A percentile compares a stretch with the other conserved stretches of the same genome.
Conservation (phyloP, 73 alveolate species). For the Paramecium tetraurelia region DNA sequence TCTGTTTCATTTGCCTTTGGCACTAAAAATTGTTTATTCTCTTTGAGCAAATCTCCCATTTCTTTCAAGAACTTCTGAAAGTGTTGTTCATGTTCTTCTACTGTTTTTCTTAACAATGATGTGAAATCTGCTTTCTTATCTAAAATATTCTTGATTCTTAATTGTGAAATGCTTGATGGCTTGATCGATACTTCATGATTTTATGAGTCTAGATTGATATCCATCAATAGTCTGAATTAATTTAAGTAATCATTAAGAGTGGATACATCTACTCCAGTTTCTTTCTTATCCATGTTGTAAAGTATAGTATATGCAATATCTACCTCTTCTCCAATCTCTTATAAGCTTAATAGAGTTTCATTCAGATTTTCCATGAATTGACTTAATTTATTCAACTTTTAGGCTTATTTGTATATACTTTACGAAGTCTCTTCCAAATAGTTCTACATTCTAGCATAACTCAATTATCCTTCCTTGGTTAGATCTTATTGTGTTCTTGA, state of each 20-base stretch:
- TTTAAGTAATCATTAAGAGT: background rate
- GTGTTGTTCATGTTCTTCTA: conserved; percentile 44
- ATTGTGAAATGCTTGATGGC: background rate
- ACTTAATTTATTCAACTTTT: background rate
- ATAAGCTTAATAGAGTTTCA: conserved; percentile 16
- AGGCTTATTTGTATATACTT: conserved; percentile 13
- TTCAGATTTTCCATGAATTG: conserved; percentile 30
- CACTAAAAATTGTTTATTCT: conserved; percentile 5
- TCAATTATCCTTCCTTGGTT: conserved; percentile 30
- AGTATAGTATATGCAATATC: conserved; percentile 36
- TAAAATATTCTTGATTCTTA: conserved; percentile 14
- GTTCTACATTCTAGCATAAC: conserved; percentile 52
- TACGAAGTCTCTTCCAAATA: conserved; percentile 23
- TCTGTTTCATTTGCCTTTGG: conserved; percentile 44
- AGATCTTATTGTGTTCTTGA: conserved; percentile 32
- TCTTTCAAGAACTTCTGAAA: conserved; percentile 19
- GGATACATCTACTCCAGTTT: background rate
- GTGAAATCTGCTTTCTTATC: conserved; percentile 50
- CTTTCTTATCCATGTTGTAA: background rate
- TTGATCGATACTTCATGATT: background rate
- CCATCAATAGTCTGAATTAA: background rate
- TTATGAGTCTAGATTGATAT: background rate
- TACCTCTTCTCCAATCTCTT: conserved; percentile 36
- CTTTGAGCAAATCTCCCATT: conserved; percentile 49
- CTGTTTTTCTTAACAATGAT: conserved; percentile 11